A percentile compares a stretch with the other conserved stretches of the same genome.
Evolutionary conservation across 805 yeast species (phyloP).

Genomic region (Spencermartinsiella europaea): DNA sequence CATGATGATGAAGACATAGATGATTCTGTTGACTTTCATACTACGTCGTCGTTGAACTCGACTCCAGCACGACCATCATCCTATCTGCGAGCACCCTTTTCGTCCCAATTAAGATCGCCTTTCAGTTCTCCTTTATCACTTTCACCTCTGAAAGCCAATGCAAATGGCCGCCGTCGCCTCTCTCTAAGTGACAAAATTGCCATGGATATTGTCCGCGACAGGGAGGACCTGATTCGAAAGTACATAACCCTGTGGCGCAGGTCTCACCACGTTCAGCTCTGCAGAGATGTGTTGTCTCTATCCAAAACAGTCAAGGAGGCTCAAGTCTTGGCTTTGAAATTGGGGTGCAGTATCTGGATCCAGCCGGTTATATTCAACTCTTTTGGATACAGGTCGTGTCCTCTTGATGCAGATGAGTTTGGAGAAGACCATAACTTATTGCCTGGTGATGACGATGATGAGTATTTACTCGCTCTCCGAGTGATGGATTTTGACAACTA

Average conservation of each 20-base stretch:
- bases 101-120: neutral
- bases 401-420: neutral
- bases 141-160: neutral
- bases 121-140: neutral
- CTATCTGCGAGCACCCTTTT: neutral
- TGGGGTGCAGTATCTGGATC: neutral
- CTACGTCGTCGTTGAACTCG: neutral
- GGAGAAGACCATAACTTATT: neutral
- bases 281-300: neutral
- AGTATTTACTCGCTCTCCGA: constrained; percentile 13
- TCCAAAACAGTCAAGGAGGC: constrained; percentile 4
- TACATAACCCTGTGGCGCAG: constrained; percentile 6
- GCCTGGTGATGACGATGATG: neutral
- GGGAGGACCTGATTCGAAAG: constrained; percentile 6
- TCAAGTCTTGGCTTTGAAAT: neutral
- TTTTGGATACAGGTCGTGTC: constrained; percentile 1
- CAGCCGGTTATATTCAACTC: constrained; percentile 11
- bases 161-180: neutral
- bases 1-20: neutral
- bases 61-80: neutral
- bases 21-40: neutral
- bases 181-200: neutral
- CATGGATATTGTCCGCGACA: neutral
- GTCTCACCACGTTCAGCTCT: neutral
- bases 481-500: constrained; percentile 16